These are phyloP conservation scores for Lecanicillium sp. DNA, from an alignment of 2,329 filamentous ascomycete species.

Conservation along the genomic window DNA sequence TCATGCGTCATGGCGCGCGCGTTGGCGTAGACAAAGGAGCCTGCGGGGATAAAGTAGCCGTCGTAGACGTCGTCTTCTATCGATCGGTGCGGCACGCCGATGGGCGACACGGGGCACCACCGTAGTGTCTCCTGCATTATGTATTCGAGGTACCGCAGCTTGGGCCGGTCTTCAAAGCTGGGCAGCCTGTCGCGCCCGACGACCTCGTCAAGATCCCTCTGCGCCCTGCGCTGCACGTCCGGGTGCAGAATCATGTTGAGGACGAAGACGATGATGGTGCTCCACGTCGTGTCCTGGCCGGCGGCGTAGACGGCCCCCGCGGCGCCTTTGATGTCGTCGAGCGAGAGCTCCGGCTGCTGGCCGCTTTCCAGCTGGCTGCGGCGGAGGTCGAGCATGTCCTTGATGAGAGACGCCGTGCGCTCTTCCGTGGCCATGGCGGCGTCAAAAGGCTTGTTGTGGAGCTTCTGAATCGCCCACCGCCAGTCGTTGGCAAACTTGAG, in stretches of 20 bases:
- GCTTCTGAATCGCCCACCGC: slow-evolving; percentile 24
- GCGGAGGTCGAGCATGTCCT: slow-evolving; percentile 18
- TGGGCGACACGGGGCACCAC: slow-evolving; percentile 35
- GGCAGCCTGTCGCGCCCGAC: slow-evolving; percentile 38
- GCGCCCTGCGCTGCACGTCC: slow-evolving; percentile 37
- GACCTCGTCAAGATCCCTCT: slow-evolving; percentile 37
- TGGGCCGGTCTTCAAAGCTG: slow-evolving; percentile 33
- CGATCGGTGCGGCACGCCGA: slow-evolving; percentile 47
- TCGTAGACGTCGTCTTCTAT: slow-evolving; percentile 49
- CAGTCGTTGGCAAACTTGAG: slow-evolving; percentile 21
- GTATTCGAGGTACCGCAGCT: slow-evolving; percentile 34
- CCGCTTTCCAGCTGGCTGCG: slow-evolving; percentile 17
- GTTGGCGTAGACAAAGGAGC: slow-evolving; percentile 35
- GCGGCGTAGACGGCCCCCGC: slow-evolving; percentile 40
- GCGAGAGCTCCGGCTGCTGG: slow-evolving; percentile 22
- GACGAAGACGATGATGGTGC: slow-evolving; percentile 34
- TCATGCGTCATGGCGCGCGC: slow-evolving; percentile 37
- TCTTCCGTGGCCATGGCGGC: slow-evolving; percentile 21
- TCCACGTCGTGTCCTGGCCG: slow-evolving; percentile 38
- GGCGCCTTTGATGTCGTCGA: slow-evolving; percentile 41
- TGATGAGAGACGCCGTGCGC: slow-evolving; percentile 21
- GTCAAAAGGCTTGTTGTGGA: slow-evolving; percentile 37
- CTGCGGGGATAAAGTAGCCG: slow-evolving; percentile 49
- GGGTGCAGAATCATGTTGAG: slow-evolving; percentile 35
- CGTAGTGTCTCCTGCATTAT: slow-evolving; percentile 39